phyloP scores from a whole-genome alignment of 2,329 filamentous ascomycete genomes.

The Penicillium italicum region DNA sequence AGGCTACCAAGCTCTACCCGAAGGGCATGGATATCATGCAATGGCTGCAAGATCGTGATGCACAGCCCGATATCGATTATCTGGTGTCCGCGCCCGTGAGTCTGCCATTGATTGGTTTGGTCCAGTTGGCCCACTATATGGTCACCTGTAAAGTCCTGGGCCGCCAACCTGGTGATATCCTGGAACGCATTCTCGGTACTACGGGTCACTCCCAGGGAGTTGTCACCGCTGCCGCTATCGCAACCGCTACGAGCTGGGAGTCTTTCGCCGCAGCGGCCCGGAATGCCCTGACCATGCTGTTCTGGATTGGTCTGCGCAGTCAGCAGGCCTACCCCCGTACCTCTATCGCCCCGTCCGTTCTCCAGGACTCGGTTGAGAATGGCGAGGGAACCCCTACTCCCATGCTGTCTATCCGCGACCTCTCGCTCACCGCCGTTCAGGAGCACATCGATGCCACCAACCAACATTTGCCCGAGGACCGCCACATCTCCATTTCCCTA shows the following conservation, averaged over 20 bases:
- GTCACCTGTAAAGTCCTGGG: conserved; percentile 91
- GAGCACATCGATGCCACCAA: conserved; percentile 97
- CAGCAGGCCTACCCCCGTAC: conserved; percentile 97
- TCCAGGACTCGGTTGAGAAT: conserved; percentile 89
- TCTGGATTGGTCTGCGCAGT: conserved; percentile 97
- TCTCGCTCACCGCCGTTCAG: conserved; percentile 82
- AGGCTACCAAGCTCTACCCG: conserved; percentile 90
- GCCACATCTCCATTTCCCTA: conserved; percentile 91
- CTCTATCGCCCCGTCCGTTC: conserved; percentile 81
- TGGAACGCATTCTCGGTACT: conserved; percentile 78
- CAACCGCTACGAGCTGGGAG: conserved; percentile 89
- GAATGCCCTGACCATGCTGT: conserved; percentile 84
- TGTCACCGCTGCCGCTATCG: conserved; percentile 86
- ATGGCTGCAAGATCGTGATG: conserved; percentile 85
- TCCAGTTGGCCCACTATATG: conserved; percentile 92
- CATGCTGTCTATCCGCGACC: conserved; percentile 95
- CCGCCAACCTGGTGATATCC: conserved; percentile 80
- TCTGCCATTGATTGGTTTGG: conserved; percentile 90
- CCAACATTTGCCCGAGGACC: conserved; percentile 85
- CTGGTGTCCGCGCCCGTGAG: conserved; percentile 92
- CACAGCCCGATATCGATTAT: conserved; percentile 91
- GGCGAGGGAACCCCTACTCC: conserved; percentile 94
- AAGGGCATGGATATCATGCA: conserved; percentile 94
- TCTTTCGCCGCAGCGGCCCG: conserved; percentile 77
- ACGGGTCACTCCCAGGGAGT: conserved; percentile 97